Evolutionary conservation across 148 eudicot species (phyloP), one percentile per base, ranked within the genome.

Genomic region (Silene latifolia): DNA sequence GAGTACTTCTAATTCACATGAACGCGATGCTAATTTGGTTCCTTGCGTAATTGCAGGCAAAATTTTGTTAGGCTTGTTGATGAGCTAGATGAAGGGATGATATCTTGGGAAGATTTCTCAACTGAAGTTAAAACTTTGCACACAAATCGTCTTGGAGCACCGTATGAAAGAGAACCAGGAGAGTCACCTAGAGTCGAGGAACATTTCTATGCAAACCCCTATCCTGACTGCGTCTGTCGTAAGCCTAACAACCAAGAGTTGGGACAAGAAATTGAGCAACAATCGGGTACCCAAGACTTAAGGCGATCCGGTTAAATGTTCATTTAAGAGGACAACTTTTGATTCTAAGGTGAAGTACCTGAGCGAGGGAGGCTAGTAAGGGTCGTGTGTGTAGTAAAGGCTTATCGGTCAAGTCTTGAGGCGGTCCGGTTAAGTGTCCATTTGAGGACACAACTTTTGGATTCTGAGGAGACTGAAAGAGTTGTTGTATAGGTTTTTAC

Each of bases 181-280:
- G 76, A 61, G 11, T 44, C 64, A 1, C 85, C 88, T 21, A 85
- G 78, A 67, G 48, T 15, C 5, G 92, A 87, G 75, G 90, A 89
- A 80, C 82, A 79, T 47, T 89, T 89, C 67, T 87, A 89, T 39
- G 90, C 88, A 23, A 89, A 89, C 78, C 92, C 92, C 4, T 85
- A 79, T 18, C 92, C 89, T 0, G 89, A 87, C 51, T 88, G 92
- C 56, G 63, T 88, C 20, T 88, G 92, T 64, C 74, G 80, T 24
- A 77, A 69, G 67, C 12, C 67, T 1, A 39, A 66, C 14, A 20
- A 66, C 18, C 11, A 18, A 39, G n/a, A 66, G 24, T 19, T 18
- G 15, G 66, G 13, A 12, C 4, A 3, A 23, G 66, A 25, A 27
- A 19, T 1, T 17, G 42, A 66, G 7, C 4, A 32, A 19, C 21